Evolutionary conservation across 1,284 basidiomycete species (phyloP), one percentile per base, ranked within the genome.

Genomic region (Ceratobasidium sp.): DNA sequence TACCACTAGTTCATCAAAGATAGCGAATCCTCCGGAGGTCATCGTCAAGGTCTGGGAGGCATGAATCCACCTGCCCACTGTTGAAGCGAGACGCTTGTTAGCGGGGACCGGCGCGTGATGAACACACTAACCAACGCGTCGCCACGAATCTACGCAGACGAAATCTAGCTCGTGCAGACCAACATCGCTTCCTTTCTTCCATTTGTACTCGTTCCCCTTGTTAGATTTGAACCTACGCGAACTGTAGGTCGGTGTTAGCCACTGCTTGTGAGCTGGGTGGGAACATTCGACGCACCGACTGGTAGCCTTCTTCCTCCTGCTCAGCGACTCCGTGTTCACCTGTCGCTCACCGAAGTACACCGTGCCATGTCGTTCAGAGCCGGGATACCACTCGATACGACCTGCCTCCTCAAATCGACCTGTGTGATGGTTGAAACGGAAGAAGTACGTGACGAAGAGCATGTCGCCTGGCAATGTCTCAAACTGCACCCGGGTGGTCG

Each of bases 191-290:
- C 72, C 74, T 65, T 72, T 72, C 52, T 72, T 69, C 74, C 74
- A 74, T 61, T 74, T 74, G 60, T 74, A 74, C 45, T 74, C 74
- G 52, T 59, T 65, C 14, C 67, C 72, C 41, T 74, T 73, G 48
- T 65, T 61, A 8, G 74, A 72, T 43, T 74, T 74, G 72, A 74
- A 74, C 28, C 74, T 59, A n/a, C 74, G 74, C 41, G 74, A 74
- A 32, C 74, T 74, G 50, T 45, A 45, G 45, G n/a, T 32, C 34
- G n/a, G 71, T 18, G 48, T 64, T 55, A 64, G 71, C 71, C 28
- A n/a, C 26, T 36, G 26, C n/a, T 21, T 30, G 30, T 9, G 21
- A 55, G 23, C 23, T 36, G 3, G 32, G 32, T 21, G 26, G 34
- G 46, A 41, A 64, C 21, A 59, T 18, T 43, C 10, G 39, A 52